phyloP scores from a whole-genome alignment of 768 basidiomycete species.

The Leccinum variicolor region DNA sequence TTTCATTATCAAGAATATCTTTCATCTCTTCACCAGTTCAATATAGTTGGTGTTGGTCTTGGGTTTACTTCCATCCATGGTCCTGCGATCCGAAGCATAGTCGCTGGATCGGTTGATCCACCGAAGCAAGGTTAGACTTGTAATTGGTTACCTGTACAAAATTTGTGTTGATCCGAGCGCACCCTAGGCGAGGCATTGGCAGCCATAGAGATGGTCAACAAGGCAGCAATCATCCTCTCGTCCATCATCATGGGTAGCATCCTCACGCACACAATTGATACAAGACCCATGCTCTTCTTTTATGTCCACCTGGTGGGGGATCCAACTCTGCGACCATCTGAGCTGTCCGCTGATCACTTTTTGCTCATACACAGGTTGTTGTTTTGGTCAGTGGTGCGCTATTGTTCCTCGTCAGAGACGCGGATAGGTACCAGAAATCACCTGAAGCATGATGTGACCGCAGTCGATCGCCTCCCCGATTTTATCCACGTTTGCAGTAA shows the following conservation, averaged over 20 bases:
- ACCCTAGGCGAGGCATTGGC: constrained; percentile 27
- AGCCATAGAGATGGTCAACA: constrained; percentile 26
- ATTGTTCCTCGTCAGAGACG: constrained; percentile 24
- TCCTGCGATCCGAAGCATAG: constrained; percentile 25
- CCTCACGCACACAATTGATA: constrained; percentile 22
- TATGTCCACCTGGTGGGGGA: constrained; percentile 21
- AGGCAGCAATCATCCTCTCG: constrained; percentile 20
- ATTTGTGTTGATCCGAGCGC: neutral
- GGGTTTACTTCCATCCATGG: constrained; percentile 15
- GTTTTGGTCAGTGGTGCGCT: constrained; percentile 13
- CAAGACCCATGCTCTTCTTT: constrained; percentile 20
- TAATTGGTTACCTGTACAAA: too few species aligned
- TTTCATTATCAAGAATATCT: neutral
- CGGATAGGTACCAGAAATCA: constrained; percentile 13
- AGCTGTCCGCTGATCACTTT: neutral
- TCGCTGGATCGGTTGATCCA: constrained; percentile 26
- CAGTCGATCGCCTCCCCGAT: neutral
- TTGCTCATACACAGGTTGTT: constrained; percentile 8
- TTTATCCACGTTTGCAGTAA: neutral
- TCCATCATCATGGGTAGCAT: constrained; percentile 31
- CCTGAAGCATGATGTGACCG: constrained; percentile 2
- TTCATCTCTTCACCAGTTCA: neutral
- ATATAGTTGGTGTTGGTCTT: constrained; percentile 15
- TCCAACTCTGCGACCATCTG: neutral
- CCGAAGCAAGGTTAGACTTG: constrained; percentile 23